Conservation (phyloP, 78 protist species). For the Dictyostelium brefeldianum region DNA sequence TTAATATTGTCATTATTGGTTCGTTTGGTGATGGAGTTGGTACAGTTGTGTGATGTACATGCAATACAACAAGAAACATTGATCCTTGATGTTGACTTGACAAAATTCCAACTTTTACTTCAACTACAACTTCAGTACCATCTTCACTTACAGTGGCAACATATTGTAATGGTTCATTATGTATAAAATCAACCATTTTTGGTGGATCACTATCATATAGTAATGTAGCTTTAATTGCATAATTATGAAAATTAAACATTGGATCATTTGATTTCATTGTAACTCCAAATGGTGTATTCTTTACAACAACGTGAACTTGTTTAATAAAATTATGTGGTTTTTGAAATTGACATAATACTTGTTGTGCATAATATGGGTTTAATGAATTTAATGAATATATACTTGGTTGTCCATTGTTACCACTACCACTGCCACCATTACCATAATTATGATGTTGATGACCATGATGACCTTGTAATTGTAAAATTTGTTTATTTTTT, state of each 20-base stretch:
- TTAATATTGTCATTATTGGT: slow-evolving; percentile 27
- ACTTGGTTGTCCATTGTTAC: neutral
- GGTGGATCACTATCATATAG: slow-evolving; percentile 79
- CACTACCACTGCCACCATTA: too few relatives aligned
- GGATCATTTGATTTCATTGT: slow-evolving; percentile 41
- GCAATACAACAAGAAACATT: slow-evolving; percentile 48
- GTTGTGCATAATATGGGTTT: slow-evolving; percentile 38
- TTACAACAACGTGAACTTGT: slow-evolving; percentile 80
- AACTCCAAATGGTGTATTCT: slow-evolving; percentile 67
- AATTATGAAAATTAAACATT: slow-evolving; percentile 51
- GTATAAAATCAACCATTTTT: slow-evolving; percentile 71
- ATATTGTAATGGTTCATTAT: slow-evolving; percentile 71
- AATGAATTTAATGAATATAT: neutral
- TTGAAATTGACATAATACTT: slow-evolving; percentile 15
- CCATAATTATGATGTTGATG: neutral
- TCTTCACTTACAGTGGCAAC: slow-evolving; percentile 64
- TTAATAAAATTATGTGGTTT: slow-evolving; percentile 43
- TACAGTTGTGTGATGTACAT: slow-evolving; percentile 19
- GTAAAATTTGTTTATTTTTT: slow-evolving; percentile 21
- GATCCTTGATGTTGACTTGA: slow-evolving; percentile 76
- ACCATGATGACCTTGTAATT: neutral
- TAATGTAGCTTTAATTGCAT: slow-evolving; percentile 53
- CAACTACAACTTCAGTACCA: slow-evolving; percentile 53
- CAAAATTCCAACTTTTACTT: slow-evolving; percentile 45
- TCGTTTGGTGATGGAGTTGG: slow-evolving; percentile 56